Evolutionary conservation across 805 yeast species (phyloP), one percentile per base, ranked within the genome.

Genomic region (Ogataea zsoltii): DNA sequence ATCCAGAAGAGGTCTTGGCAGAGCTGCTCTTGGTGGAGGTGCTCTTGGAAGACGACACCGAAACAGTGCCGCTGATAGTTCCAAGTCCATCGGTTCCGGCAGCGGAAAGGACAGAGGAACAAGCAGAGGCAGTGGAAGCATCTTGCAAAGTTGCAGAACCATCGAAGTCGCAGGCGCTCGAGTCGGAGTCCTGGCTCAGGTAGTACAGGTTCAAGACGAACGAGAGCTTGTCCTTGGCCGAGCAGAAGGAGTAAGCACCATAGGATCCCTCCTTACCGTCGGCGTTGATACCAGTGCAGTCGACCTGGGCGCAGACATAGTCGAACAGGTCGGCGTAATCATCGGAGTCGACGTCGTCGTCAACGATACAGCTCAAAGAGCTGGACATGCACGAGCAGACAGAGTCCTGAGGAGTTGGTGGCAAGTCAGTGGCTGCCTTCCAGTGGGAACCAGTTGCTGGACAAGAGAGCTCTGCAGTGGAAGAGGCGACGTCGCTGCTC

Each of bases 41-140:
- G n/a, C 56, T 30, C 35, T 57, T 35, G 11, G 58, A 38, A 30
- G 44, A n/a, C 12, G 65, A 46, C 33, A 51, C 61, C 29, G 71
- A 47, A 44, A 65, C 58, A 37, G 67, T 46, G 33, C 65, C 56
- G 35, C 78, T 61, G 46, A 82, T 72, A 23, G 79, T 50, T 45
- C 89, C 88, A 46, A 80, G 62, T 65, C 95, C 96, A 41, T 76
- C 74, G 49, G 76, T 50, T 63, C 95, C 95, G 55, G 91, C 90
- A 55, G 82, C 76, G 17, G 68, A 65, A 54, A 88, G 63, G 55
- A 74, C 70, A 40, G 85, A 71, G 15, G 80, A 56, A 70, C 90
- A 84, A 14, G 76, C 62, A 33, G 79, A 69, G 35, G 75, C 77
- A 31, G 82, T 74, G 36, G 78, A 54, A 31, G 77, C 78, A 19